Evolutionary conservation across 1,139 yeast species (phyloP).

Genomic region (Pichia cactophila): DNA sequence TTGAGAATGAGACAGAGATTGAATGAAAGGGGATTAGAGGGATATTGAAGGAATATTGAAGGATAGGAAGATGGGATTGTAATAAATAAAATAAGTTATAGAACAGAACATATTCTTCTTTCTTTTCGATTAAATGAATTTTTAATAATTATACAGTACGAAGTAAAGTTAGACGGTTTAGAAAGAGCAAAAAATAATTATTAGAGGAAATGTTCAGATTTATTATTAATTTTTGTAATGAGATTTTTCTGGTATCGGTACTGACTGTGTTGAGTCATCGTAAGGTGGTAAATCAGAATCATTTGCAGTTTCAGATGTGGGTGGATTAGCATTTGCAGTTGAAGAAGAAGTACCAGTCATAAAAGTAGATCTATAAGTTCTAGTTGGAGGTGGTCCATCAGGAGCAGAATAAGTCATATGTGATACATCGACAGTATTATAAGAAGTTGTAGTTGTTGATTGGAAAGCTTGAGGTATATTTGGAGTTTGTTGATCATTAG

Average conservation of each 20-base stretch:
- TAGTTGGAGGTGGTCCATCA: conserved; percentile 13
- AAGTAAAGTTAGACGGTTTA: not conserved
- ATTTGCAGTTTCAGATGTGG: not conserved
- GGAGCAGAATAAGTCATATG: conserved; percentile 10
- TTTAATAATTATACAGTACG: not conserved
- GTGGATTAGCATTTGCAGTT: too few relatives aligned
- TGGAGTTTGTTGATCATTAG: not conserved
- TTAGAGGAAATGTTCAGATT: too few relatives aligned
- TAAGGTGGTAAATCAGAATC: conserved; percentile 8
- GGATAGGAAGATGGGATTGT: too few relatives aligned
- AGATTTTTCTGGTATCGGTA: conserved; percentile 3
- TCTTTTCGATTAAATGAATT: too few relatives aligned
- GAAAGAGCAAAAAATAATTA: too few relatives aligned
- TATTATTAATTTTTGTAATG: conserved; percentile 2
- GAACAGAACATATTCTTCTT: not conserved
- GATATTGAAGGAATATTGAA: not conserved
- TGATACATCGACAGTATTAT: not conserved
- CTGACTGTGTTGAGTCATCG: conserved; percentile 8
- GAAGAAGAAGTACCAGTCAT: conserved; percentile 1
- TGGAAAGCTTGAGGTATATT: conserved; percentile 1
- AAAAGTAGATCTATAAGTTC: conserved; percentile 1
- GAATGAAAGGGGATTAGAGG: not conserved
- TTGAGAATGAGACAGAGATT: too few relatives aligned
- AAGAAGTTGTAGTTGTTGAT: not conserved
- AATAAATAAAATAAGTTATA: not conserved